Conservation (phyloP, 2,329 filamentous ascomycete genomes). For the Clarireedia paspali region DNA sequence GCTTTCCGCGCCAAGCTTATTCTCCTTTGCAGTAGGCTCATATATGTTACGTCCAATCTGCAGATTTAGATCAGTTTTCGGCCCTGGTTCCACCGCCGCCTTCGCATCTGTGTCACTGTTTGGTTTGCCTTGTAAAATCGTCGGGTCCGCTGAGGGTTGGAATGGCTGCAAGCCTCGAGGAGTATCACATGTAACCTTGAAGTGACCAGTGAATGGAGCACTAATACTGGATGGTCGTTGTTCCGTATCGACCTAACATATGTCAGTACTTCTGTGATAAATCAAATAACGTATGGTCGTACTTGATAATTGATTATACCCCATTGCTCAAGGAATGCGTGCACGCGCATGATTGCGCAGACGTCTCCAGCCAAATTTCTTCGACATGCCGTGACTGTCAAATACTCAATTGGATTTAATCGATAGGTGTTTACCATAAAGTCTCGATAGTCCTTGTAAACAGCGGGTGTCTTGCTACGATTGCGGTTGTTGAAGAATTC, state of each 20-base stretch:
- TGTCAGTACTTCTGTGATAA: slow-evolving; percentile 10
- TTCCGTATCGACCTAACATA: slow-evolving; percentile 79
- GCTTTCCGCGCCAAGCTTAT: slow-evolving; percentile 49
- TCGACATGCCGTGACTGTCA: slow-evolving; percentile 93
- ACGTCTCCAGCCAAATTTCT: slow-evolving; percentile 95
- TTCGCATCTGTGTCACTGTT: slow-evolving; percentile 41
- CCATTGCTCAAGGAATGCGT: slow-evolving; percentile 97
- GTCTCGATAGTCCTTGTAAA: slow-evolving; percentile 98
- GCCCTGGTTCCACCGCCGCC: slow-evolving; percentile 55
- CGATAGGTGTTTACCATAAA: slow-evolving; percentile 99
- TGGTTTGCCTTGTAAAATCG: slow-evolving; percentile 53
- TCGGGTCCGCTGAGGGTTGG: slow-evolving; percentile 77
- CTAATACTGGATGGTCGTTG: slow-evolving; percentile 92
- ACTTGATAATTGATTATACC: slow-evolving; percentile 99
- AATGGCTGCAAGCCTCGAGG: slow-evolving; percentile 90
- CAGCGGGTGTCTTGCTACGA: slow-evolving; percentile 91
- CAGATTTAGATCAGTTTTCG: slow-evolving; percentile 79
- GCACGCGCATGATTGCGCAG: slow-evolving; percentile 97
- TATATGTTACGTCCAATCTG: slow-evolving; percentile 93
- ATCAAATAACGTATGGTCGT: slow-evolving; percentile 15
- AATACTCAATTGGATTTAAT: slow-evolving; percentile 88
- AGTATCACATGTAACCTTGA: slow-evolving; percentile 92
- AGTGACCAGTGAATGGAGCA: slow-evolving; percentile 94
- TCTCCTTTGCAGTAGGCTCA: slow-evolving; percentile 78
- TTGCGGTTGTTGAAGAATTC: slow-evolving; percentile 99